Evolutionary conservation across 202 grass and related monocot genomes (phyloP).

Genomic region (Digitaria exilis): DNA sequence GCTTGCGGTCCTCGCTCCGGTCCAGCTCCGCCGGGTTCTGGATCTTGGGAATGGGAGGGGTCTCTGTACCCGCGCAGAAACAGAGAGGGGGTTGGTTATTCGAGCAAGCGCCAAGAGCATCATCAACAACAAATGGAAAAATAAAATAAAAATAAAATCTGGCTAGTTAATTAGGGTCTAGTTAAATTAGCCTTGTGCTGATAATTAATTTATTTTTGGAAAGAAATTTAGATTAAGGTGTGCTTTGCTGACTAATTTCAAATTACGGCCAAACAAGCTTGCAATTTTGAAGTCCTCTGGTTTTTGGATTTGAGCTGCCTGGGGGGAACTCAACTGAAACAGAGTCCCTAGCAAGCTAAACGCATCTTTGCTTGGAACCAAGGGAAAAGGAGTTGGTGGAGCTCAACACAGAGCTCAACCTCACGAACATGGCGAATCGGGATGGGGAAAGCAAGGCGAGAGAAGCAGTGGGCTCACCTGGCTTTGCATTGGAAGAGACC

Average conservation of each 20-base stretch:
- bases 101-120: background rate
- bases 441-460: background rate
- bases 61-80: slow-evolving; percentile 17
- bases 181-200: background rate
- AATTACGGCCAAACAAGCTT: background rate
- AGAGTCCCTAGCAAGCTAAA: background rate
- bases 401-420: too few species aligned
- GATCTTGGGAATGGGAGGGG: slow-evolving; percentile 52
- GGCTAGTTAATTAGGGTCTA: background rate
- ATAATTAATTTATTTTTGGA: background rate
- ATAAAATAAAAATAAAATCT: background rate
- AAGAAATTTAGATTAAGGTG: background rate
- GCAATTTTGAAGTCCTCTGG: background rate
- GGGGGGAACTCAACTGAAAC: slow-evolving; percentile 10
- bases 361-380: background rate
- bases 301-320: background rate
- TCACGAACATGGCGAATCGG: background rate
- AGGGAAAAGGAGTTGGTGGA: background rate
- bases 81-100: background rate
- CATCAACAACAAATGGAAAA: background rate
- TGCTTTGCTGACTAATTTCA: too few species aligned
- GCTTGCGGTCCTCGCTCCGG: slow-evolving; percentile 53
- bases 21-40: slow-evolving; percentile 61
- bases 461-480: slow-evolving; percentile 45
- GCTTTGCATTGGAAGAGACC: slow-evolving; percentile 71